A percentile compares a stretch with the other conserved stretches of the same genome.
Conservation (phyloP, 805 yeast species). For the Yamadazyma phyllophila region DNA sequence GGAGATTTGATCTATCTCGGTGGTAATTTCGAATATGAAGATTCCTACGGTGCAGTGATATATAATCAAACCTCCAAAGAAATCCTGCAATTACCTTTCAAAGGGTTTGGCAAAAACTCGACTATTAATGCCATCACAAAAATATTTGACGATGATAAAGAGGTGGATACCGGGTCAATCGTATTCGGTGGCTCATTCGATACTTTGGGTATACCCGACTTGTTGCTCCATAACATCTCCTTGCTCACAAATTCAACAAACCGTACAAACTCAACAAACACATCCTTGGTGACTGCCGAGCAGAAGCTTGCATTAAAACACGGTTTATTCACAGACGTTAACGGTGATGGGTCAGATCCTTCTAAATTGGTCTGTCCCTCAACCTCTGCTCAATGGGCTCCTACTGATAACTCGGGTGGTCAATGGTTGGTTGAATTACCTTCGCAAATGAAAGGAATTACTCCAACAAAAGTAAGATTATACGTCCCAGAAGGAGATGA, state of each 20-base stretch:
- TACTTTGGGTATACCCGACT: constrained; percentile 53
- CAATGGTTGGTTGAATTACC: constrained; percentile 66
- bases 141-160: constrained; percentile 34
- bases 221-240: constrained; percentile 38
- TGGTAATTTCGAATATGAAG: constrained; percentile 62
- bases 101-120: constrained; percentile 68
- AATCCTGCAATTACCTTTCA: constrained; percentile 58
- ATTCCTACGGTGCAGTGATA: constrained; percentile 57
- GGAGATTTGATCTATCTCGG: constrained; percentile 66
- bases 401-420: constrained; percentile 49
- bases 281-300: constrained; percentile 49
- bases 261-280: constrained; percentile 30
- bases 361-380: constrained; percentile 58
- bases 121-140: constrained; percentile 60
- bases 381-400: constrained; percentile 50
- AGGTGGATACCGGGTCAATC: constrained; percentile 41
- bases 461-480: constrained; percentile 72
- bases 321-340: constrained; percentile 52
- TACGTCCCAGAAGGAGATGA: constrained; percentile 56
- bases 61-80: constrained; percentile 51
- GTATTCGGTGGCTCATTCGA: constrained; percentile 79
- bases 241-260: constrained; percentile 22
- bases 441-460: constrained; percentile 42
- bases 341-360: constrained; percentile 30
- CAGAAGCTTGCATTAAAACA: constrained; percentile 59